Conservation (phyloP, 2,329 filamentous ascomycete species). For the Fusarium decemcellulare region DNA sequence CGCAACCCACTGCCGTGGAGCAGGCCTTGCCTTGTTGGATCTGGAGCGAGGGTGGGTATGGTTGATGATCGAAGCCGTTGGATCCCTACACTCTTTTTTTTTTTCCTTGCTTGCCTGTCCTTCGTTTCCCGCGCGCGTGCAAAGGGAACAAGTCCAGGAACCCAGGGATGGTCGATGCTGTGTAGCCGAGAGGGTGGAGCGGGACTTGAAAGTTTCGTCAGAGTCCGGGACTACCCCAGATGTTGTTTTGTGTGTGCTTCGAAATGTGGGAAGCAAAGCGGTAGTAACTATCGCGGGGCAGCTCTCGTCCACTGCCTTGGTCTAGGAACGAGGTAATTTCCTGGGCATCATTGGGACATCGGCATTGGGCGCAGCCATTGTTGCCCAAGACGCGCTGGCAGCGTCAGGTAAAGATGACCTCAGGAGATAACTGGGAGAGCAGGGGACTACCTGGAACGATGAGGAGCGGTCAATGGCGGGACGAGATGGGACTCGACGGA, state of each 20-base stretch:
- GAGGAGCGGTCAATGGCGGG: conserved; percentile 52
- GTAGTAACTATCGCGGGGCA: conserved; percentile 35
- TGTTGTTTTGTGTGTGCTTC: conserved; percentile 34
- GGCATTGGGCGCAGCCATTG: conserved; percentile 48
- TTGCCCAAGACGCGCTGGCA: conserved; percentile 51
- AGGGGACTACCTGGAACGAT: conserved; percentile 52
- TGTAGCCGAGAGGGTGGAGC: conserved; percentile 37
- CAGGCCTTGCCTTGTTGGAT: conserved; percentile 38
- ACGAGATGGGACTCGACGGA: conserved; percentile 36
- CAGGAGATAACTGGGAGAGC: conserved; percentile 48
- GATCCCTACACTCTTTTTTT: conserved; percentile 14
- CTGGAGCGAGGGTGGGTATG: conserved; percentile 40
- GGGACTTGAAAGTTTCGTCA: conserved; percentile 31
- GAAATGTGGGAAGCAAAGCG: conserved; percentile 15
- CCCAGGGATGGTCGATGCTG: conserved; percentile 25
- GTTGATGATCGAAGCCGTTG: conserved; percentile 33
- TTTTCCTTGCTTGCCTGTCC: neutral
- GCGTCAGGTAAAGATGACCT: conserved; percentile 48
- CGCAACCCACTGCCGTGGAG: conserved; percentile 36
- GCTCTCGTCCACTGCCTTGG: conserved; percentile 37
- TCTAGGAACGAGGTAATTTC: conserved; percentile 38
- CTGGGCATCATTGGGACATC: conserved; percentile 45
- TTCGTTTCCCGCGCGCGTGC: neutral
- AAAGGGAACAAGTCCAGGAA: conserved; percentile 6
- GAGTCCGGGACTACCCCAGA: conserved; percentile 48